Conservation (phyloP, 2,329 filamentous ascomycete species). For the Aspergillus tubingensis region DNA sequence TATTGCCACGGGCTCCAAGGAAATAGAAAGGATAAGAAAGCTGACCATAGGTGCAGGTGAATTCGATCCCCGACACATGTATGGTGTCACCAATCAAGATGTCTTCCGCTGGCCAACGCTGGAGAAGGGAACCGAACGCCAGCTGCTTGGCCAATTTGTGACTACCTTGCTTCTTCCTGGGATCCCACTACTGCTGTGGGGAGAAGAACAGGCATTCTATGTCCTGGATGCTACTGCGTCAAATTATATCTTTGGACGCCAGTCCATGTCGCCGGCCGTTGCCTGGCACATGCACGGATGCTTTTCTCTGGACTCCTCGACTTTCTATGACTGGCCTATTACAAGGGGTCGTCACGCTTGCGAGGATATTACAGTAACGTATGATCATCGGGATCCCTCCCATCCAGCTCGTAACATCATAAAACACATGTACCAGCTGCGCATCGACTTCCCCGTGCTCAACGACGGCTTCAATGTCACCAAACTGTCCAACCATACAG, state of each 20-base stretch:
- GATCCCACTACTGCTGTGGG: constrained; percentile 62
- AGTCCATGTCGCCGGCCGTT: constrained; percentile 59
- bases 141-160: constrained; percentile 59
- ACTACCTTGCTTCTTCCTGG: constrained; percentile 61
- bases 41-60: constrained; percentile 20
- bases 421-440: constrained; percentile 62
- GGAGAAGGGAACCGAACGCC: constrained; percentile 56
- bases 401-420: constrained; percentile 61
- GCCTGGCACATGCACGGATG: constrained; percentile 67
- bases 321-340: constrained; percentile 60
- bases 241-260: constrained; percentile 66
- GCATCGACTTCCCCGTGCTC: constrained; percentile 57
- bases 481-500: constrained; percentile 58
- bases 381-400: constrained; percentile 63
- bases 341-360: constrained; percentile 57
- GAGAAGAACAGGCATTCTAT: constrained; percentile 67
- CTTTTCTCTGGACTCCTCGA: constrained; percentile 56
- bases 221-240: constrained; percentile 62
- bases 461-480: constrained; percentile 60
- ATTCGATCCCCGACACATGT: constrained; percentile 65
- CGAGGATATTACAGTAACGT: constrained; percentile 56
- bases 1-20: neutral
- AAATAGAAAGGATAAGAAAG: accelerated
- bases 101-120: constrained; percentile 65
- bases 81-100: constrained; percentile 65